phyloP scores from a whole-genome alignment of 768 basidiomycete genomes.

The Suillus lakei region DNA sequence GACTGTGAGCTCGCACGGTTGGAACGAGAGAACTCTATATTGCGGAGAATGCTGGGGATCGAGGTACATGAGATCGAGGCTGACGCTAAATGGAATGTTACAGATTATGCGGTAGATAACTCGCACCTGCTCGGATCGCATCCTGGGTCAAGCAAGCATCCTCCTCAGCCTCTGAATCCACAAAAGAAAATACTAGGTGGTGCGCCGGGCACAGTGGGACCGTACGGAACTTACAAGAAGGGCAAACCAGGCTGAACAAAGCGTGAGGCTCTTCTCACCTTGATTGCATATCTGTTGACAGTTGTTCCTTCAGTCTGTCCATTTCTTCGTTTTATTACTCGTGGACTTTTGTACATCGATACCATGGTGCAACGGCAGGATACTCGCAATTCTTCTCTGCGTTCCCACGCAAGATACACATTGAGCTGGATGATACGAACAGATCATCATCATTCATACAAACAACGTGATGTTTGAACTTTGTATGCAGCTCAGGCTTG shows the following conservation, averaged over 20 bases:
- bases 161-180: constrained; percentile 9
- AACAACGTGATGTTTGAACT: neutral
- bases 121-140: constrained; percentile 19
- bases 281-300: neutral
- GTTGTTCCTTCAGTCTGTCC: neutral
- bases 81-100: neutral
- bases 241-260: neutral
- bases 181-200: constrained; percentile 38
- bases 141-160: constrained; percentile 15
- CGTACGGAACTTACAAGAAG: constrained; percentile 48
- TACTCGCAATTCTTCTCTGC: neutral
- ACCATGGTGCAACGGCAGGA: neutral
- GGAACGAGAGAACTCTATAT: constrained; percentile 84
- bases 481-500: neutral
- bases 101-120: constrained; percentile 23
- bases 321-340: neutral
- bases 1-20: constrained; percentile 90
- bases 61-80: constrained; percentile 30
- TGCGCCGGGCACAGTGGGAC: constrained; percentile 42
- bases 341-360: constrained; percentile 1
- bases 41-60: constrained; percentile 73
- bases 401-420: neutral
- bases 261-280: neutral
- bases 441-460: neutral
- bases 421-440: neutral